These are phyloP conservation scores for Pleurotus cornucopiae DNA, from an alignment of 768 basidiomycete species.

Conservation along the genomic window DNA sequence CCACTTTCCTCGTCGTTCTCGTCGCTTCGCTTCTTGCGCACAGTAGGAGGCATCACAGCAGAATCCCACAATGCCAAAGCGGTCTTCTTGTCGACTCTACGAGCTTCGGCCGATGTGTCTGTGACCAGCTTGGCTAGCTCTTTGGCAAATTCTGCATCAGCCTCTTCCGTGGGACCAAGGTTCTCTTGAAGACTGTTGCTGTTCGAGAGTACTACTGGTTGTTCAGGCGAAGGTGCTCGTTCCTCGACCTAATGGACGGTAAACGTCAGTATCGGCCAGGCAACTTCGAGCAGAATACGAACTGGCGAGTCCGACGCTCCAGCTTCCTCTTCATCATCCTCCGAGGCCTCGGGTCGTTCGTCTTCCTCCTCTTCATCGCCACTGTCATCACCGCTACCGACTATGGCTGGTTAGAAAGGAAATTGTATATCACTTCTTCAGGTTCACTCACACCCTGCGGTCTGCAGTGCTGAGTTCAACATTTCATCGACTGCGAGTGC, in stretches of 20 bases:
- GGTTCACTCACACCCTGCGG: constrained; percentile 42
- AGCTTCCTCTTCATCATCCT: constrained; percentile 66
- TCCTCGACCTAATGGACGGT: constrained; percentile 44
- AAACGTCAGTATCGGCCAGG: background rate
- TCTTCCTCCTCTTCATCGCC: constrained; percentile 57
- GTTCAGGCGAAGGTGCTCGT: constrained; percentile 80
- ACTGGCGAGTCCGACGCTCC: constrained; percentile 54
- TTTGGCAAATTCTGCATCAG: constrained; percentile 90
- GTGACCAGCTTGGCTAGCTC: constrained; percentile 95
- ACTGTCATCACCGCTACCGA: constrained; percentile 43
- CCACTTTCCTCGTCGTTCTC: constrained; percentile 50
- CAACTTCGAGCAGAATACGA: constrained; percentile 16
- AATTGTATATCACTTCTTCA: background rate
- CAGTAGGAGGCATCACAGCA: constrained; percentile 63
- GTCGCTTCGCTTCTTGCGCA: constrained; percentile 62
- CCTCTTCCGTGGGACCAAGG: constrained; percentile 82
- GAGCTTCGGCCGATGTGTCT: constrained; percentile 75
- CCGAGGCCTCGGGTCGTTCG: constrained; percentile 40
- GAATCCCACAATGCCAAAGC: constrained; percentile 88
- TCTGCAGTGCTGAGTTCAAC: constrained; percentile 65
- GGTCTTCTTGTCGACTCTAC: constrained; percentile 86
- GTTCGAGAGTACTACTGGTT: constrained; percentile 64
- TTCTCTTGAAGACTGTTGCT: constrained; percentile 57
- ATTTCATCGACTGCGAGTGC: constrained; percentile 88
- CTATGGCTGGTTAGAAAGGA: constrained; percentile 13